phyloP scores from a whole-genome alignment of 495 filamentous ascomycete species.

The Bryoglossum gracile region DNA sequence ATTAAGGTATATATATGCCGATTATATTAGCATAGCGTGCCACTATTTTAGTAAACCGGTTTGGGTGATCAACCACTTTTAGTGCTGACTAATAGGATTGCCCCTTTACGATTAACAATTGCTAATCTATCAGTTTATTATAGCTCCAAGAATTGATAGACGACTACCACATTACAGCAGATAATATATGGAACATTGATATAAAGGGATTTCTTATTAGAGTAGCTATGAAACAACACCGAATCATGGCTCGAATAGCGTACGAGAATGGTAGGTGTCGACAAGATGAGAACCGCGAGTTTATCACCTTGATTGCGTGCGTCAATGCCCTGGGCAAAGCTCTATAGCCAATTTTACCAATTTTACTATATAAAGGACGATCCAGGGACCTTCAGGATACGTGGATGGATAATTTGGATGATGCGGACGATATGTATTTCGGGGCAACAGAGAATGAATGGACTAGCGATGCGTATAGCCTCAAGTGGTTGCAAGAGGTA shows the following conservation, averaged over 20 bases:
- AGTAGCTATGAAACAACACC: constrained; percentile 14
- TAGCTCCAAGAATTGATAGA: neutral
- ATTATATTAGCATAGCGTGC: too few relatives aligned
- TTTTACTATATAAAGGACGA: constrained; percentile 2
- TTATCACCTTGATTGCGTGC: constrained; percentile 8
- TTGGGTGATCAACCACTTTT: too few relatives aligned
- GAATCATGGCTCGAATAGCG: constrained; percentile 20
- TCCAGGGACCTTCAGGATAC: neutral
- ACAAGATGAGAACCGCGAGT: constrained; percentile 6
- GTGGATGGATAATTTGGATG: constrained; percentile 2
- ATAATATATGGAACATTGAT: constrained; percentile 12
- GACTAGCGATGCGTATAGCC: constrained; percentile 1
- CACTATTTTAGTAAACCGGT: neutral
- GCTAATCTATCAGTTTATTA: too few relatives aligned
- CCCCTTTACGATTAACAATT: too few relatives aligned
- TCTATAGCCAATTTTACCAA: neutral
- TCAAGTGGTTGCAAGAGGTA: constrained; percentile 3
- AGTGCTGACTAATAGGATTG: too few relatives aligned
- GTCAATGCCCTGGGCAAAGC: neutral
- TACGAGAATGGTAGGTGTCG: neutral
- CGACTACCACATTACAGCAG: constrained; percentile 1
- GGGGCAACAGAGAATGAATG: neutral
- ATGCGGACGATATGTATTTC: neutral
- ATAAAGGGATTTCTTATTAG: constrained; percentile 13
- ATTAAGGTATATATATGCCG: too few relatives aligned